Evolutionary conservation across 495 filamentous ascomycete species (phyloP).

Genomic region (Tetracladium setigerum): DNA sequence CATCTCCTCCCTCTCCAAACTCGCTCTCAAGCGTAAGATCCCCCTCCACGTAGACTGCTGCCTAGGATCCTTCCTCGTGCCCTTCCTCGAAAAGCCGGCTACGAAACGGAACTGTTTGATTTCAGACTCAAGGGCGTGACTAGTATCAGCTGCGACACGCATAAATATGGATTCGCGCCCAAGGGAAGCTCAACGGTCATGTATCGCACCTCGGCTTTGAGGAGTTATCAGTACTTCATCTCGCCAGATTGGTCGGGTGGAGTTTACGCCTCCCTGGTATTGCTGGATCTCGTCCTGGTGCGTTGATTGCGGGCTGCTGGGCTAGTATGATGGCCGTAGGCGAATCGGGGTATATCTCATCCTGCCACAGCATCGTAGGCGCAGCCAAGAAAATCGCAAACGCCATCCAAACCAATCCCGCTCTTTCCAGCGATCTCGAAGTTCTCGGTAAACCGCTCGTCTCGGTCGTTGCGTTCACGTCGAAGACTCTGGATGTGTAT

Average conservation of each 20-base stretch:
- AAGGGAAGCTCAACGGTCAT: slow-evolving; percentile 91
- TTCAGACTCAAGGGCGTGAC: slow-evolving; percentile 93
- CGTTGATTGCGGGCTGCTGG: slow-evolving; percentile 93
- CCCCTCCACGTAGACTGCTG: slow-evolving; percentile 98
- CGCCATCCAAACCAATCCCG: slow-evolving; percentile 58
- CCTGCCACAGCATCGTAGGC: slow-evolving; percentile 82
- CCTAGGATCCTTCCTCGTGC: slow-evolving; percentile 87
- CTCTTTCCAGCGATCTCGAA: slow-evolving; percentile 62
- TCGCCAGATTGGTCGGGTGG: slow-evolving; percentile 92
- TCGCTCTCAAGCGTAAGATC: slow-evolving; percentile 69
- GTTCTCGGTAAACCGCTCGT: slow-evolving; percentile 83
- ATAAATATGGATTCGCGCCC: slow-evolving; percentile 98
- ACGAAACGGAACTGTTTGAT: slow-evolving; percentile 80
- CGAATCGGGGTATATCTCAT: slow-evolving; percentile 79
- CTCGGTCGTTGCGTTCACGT: slow-evolving; percentile 81
- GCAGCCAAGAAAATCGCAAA: slow-evolving; percentile 75
- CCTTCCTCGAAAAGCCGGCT: slow-evolving; percentile 86
- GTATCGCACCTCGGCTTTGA: slow-evolving; percentile 72
- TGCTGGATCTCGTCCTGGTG: slow-evolving; percentile 85
- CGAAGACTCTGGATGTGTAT: slow-evolving; percentile 71
- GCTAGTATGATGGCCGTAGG: slow-evolving; percentile 80
- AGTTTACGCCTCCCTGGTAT: slow-evolving; percentile 87
- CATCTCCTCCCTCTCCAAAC: slow-evolving; percentile 74
- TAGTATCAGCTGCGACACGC: slow-evolving; percentile 90
- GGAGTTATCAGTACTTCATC: slow-evolving; percentile 91